Base-by-base conservation (phyloP, 140 eudicot species). In the Bidens hawaiensis region DNA sequence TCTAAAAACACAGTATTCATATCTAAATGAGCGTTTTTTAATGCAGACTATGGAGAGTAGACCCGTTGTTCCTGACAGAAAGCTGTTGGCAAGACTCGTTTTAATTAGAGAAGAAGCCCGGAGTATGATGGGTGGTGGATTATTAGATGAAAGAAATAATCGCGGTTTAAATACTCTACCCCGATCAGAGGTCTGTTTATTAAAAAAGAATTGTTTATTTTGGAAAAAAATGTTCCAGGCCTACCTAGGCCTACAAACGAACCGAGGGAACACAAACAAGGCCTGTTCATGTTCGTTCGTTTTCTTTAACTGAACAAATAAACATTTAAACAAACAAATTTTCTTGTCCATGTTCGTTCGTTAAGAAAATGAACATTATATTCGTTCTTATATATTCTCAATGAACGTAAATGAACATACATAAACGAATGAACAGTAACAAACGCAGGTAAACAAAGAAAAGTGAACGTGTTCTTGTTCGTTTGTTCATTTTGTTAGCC, bases 91-190 rank as follows among this genome's bases (percentile, higher is more conserved):
- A 30, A 82, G 99, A 68, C 96, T 93, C 13, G 99, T 93, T 67
- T 83, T 88, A 64, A 93, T 93, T 46, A 85, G 96, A 93, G 99
- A 93, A 80, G 99, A 93, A 79, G 95, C 99, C 52, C 83, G 99
- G 57, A 78, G 83, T 76, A 88, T 93, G 99, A 85, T 93, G 96
- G 99, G 99, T 59, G 95, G 99, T 73, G 99, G 96, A 70, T 74
- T 93, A 62, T 78, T 93, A 26, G 99, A 93, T 75, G 99, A 93
- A 79, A 79, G 99, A 88, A 88, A 93, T 71, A 83, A 76, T 38
- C 89, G 96, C 53, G 99, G 99, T 73, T 76, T 93, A 46, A 85
- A 14, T 62, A 93, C 94, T 0, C 89, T 93, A 27, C 99, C 99
- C 55, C 77, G 91, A 75, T 83, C 99, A 55, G 99, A 93, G 95